Evolutionary conservation across 2,329 filamentous ascomycete genomes (phyloP), one percentile per base, ranked within the genome.

Genomic region (Pseudopithomyces maydicus): DNA sequence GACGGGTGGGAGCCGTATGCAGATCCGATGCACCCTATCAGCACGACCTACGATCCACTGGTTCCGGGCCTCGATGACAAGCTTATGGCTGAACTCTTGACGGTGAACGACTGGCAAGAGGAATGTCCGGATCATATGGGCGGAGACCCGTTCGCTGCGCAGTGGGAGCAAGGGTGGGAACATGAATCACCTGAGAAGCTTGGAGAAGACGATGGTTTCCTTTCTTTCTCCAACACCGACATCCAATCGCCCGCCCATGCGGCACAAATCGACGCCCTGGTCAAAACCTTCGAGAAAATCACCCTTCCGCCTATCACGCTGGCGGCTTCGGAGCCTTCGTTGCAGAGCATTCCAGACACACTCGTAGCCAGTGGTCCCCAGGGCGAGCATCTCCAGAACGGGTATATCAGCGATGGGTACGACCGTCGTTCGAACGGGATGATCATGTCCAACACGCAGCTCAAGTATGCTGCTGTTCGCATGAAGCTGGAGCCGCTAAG

Each of bases 11-110:
- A 60, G 6, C 64, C 53, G 1, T 67, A 63, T 32, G 66, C 61
- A 1, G 68, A 71, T 50, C 64, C 69, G 3, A 8, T 72, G 0
- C 67, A 71, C 36, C 69, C 65, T 3, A 56, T 69, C 14, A 57
- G 22, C 17, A 64, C 56, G 0, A 56, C 62, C 11, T 64, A 69
- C 42, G 33, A 26, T 22, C 11, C 33, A 15, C 1, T 41, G 3
- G 33, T n/a, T n/a, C n/a, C n/a, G n/a, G n/a, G n/a, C n/a, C n/a
- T n/a, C n/a, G n/a, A n/a, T n/a, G n/a, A n/a, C n/a, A n/a, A n/a
- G n/a, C n/a, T n/a, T n/a, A n/a, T n/a, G n/a, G n/a, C n/a, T 2
- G n/a, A 63, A 0, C 32, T 57, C n/a, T 41, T 64, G 1, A 44
- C 55, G 0, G 22, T 23, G 1, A 63, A 61, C 17, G 61, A 61